Evolutionary conservation across 1,139 yeast species (phyloP).

Genomic region (Hyphopichia pseudoburtonii): DNA sequence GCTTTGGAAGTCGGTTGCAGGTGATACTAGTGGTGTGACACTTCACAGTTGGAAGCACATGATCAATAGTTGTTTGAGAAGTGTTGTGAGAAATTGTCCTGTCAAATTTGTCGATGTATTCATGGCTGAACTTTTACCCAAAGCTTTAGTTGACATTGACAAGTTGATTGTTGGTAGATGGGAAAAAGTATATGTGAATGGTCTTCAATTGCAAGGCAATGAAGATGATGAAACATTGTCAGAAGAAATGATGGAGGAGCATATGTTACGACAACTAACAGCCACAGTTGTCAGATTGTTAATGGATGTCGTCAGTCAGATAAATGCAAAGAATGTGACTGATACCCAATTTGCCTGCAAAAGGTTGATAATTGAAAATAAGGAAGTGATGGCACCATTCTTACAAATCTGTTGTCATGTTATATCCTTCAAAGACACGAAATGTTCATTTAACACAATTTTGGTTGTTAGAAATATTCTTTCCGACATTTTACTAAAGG

Average conservation of each 20-base stretch:
- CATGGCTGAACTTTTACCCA: conserved; percentile 76
- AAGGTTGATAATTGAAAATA: conserved; percentile 61
- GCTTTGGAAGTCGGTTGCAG: conserved; percentile 85
- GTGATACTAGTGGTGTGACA: conserved; percentile 83
- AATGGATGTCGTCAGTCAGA: conserved; percentile 86
- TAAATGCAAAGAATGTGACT: conserved; percentile 42
- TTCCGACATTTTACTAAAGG: conserved; percentile 63
- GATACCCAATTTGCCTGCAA: conserved; percentile 67
- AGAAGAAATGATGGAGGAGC: conserved; percentile 99
- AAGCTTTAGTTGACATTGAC: conserved; percentile 71
- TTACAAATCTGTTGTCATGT: conserved; percentile 74
- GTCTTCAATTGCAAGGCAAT: conserved; percentile 67
- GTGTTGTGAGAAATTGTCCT: conserved; percentile 88
- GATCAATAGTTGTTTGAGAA: conserved; percentile 84
- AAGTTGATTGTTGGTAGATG: conserved; percentile 68
- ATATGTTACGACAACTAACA: conserved; percentile 85
- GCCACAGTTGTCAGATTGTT: conserved; percentile 89
- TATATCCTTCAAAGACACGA: conserved; percentile 80
- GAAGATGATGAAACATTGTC: conserved; percentile 81
- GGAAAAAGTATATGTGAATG: conserved; percentile 68
- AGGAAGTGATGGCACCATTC: conserved; percentile 75
- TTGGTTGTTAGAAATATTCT: conserved; percentile 72
- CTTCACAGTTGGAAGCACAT: conserved; percentile 97
- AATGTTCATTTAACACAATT: conserved; percentile 89
- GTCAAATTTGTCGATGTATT: conserved; percentile 63